Evolutionary conservation across 1,284 basidiomycete species (phyloP).

Genomic region (Microbotryum saponariae): DNA sequence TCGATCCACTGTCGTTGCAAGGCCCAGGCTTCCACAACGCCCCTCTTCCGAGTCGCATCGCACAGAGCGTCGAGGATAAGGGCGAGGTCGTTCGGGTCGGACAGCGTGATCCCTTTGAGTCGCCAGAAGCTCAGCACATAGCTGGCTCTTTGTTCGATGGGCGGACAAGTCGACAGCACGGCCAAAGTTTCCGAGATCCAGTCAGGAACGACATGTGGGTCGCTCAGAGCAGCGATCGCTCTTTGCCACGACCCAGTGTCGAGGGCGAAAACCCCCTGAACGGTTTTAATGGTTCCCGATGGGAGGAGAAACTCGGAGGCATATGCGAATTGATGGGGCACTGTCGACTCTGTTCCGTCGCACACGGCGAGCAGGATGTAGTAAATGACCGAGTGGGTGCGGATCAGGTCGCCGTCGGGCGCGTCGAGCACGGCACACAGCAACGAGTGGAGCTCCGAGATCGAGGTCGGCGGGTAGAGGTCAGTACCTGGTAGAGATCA

Average conservation of each 20-base stretch:
- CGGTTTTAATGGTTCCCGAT: conserved; percentile 10
- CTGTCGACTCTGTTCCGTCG: not conserved
- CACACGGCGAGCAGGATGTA: conserved; percentile 23
- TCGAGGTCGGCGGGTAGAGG: conserved; percentile 12
- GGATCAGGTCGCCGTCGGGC: not conserved
- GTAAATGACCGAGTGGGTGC: conserved; percentile 20
- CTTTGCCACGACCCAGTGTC: conserved; percentile 10
- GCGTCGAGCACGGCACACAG: conserved; percentile 4
- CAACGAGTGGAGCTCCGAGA: conserved; percentile 9
- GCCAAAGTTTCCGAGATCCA: conserved; percentile 21
- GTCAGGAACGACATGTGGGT: conserved; percentile 24
- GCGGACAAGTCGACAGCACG: conserved; percentile 8
- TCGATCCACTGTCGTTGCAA: conserved; percentile 19
- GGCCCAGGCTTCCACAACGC: conserved; percentile 24
- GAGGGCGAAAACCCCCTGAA: conserved; percentile 24
- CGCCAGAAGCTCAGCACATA: conserved; percentile 28
- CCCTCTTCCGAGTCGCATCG: conserved; percentile 9
- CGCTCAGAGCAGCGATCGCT: conserved; percentile 20
- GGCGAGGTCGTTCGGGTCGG: conserved; percentile 8
- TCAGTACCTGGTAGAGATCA: not conserved
- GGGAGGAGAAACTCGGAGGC: conserved; percentile 18
- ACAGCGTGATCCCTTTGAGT: conserved; percentile 13
- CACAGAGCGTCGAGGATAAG: conserved; percentile 23
- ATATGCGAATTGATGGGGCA: not conserved
- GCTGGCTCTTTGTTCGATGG: conserved; percentile 4